Evolutionary conservation across 331 rosid species (phyloP), one percentile per base, ranked within the genome.

Genomic region (Rhamnella rubrinervis): DNA sequence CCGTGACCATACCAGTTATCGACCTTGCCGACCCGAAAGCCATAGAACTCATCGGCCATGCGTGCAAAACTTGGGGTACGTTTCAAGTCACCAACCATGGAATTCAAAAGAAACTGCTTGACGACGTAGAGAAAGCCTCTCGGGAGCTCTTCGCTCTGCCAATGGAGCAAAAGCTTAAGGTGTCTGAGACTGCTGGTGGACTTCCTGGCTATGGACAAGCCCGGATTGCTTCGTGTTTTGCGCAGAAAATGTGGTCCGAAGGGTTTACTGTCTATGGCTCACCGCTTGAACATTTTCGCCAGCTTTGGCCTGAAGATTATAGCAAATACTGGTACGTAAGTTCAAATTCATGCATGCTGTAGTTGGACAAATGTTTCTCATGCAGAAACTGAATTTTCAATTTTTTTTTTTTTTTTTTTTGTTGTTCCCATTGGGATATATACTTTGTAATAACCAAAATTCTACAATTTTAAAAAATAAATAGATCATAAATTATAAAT

Each of bases 191-290:
- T 10, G 91, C 96, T 0, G 96, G 89, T 3, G 78, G 35, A 31
- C 5, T 87, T 66, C 66, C 95, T 0, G 98, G 98, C 59, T 95
- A 95, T 11, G 98, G 98, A 16, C 75, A 86, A 2, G 93, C 89
- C 23, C 91, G 97, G 25, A 87, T 95, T 72, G 87, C 96, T 23
- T 89, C 95, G 35, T 95, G 91, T 81, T 95, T 91, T 85, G 82
- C 90, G 3, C 91, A 95, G 70, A 96, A 82, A 73, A 91, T 95
- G 98, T 95, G 98, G 98, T 91, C 92, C 0, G 98, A 95, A 53
- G 97, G 98, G 11, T 95, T 91, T 81, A 95, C 98, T 0, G 77
- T 91, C 67, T 40, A 76, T 4, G 98, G 95, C n/a, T 87, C 98
- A 1, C 98, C 98, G 13, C 80, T 78, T 13, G 83, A 89, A 3